Evolutionary conservation across 495 filamentous ascomycete species (phyloP).

Genomic region (Massariosphaeria phaeospora): DNA sequence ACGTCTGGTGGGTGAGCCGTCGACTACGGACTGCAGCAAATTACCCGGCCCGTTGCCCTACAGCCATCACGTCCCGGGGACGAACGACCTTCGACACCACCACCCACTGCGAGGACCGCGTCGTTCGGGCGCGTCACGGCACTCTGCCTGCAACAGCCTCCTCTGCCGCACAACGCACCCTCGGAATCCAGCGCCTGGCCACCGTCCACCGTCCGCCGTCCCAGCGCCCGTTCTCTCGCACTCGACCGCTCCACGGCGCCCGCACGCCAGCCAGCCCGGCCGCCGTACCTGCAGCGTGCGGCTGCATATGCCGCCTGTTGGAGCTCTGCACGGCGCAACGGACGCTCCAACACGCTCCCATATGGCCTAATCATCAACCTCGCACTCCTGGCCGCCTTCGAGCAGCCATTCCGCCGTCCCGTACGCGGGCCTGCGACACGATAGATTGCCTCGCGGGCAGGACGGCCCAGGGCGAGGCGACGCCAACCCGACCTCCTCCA

Average conservation of each 20-base stretch:
- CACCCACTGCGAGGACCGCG: slow-evolving; percentile 10
- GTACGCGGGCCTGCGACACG: slow-evolving; percentile 4
- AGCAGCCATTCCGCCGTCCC: not conserved
- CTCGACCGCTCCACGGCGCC: not conserved
- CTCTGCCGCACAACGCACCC: slow-evolving; percentile 20
- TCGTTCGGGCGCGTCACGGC: slow-evolving; percentile 4
- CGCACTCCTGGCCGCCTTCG: not conserved
- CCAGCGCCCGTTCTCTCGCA: slow-evolving; percentile 9
- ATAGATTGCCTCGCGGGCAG: slow-evolving; percentile 22
- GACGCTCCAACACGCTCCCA: slow-evolving; percentile 19
- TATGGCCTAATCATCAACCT: slow-evolving; percentile 32
- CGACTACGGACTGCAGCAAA: slow-evolving; percentile 20
- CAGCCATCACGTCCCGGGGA: slow-evolving; percentile 18
- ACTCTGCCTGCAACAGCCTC: slow-evolving; percentile 27
- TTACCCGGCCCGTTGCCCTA: slow-evolving; percentile 33
- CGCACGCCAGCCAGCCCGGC: slow-evolving; percentile 2
- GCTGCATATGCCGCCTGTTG: slow-evolving; percentile 19
- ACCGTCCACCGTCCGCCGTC: not conserved
- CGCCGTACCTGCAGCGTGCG: slow-evolving; percentile 32
- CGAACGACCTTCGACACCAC: no score
- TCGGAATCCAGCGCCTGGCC: slow-evolving; percentile 19
- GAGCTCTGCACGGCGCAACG: slow-evolving; percentile 18
- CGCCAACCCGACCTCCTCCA: not conserved
- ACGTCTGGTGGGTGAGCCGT: not conserved
- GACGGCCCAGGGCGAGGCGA: slow-evolving; percentile 4